Percentiles rank a stretch among this genome's conserved stretches.
Evolutionary conservation across 257 asterid genomes (phyloP).

Genomic region (Scutellaria galericulata): DNA sequence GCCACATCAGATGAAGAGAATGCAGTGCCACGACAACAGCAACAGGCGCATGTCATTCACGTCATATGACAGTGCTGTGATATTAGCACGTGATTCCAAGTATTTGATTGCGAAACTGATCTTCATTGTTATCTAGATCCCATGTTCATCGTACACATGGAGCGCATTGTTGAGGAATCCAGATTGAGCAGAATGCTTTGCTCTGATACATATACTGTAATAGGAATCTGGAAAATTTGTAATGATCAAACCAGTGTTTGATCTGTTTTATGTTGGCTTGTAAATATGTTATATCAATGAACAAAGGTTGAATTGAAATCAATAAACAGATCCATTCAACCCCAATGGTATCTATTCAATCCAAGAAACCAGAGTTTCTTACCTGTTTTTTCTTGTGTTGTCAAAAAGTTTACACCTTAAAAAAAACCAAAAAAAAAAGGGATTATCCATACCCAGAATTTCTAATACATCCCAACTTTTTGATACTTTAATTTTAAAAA

Average conservation of each 20-base stretch:
- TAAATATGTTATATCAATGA: constrained; percentile 12
- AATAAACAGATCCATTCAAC: neutral
- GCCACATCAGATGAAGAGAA: constrained; percentile 42
- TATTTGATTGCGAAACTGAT: neutral
- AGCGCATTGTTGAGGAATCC: neutral
- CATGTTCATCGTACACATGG: neutral
- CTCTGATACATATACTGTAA: neutral
- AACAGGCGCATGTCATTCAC: constrained; percentile 48
- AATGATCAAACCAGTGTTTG: neutral
- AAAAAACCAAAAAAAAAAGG: no score
- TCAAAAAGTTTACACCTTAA: no score
- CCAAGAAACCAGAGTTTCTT: neutral
- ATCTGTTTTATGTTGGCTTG: constrained; percentile 18
- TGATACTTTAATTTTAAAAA: no score
- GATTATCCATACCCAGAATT: no score
- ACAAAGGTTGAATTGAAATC: neutral
- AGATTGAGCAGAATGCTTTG: neutral
- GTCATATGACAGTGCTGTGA: constrained; percentile 24
- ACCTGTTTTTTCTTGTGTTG: neutral
- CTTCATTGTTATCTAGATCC: neutral
- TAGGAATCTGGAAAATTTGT: constrained; percentile 1
- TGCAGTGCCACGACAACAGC: constrained; percentile 43
- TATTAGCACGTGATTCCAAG: neutral
- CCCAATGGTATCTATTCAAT: neutral
- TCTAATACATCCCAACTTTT: no score